Evolutionary conservation across 305 asterid species (phyloP).

Genomic region (Solanum aculeatissimum): DNA sequence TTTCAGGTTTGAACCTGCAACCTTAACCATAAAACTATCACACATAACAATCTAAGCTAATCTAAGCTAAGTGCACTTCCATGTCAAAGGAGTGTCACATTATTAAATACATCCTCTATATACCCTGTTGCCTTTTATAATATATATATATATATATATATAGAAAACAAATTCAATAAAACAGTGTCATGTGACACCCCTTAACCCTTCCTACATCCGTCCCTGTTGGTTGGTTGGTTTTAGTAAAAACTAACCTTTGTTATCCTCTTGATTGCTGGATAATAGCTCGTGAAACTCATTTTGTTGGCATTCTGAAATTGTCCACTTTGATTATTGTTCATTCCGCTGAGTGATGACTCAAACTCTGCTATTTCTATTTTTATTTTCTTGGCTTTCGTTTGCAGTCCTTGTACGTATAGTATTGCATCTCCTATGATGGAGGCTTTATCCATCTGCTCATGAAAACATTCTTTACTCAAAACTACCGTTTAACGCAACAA

Average conservation of each 20-base stretch:
- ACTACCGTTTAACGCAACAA: background rate
- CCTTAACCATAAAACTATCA: too few relatives aligned
- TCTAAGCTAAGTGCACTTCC: too few relatives aligned
- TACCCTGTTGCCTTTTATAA: too few relatives aligned
- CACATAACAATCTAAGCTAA: too few relatives aligned
- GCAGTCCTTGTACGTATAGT: conserved; percentile 55
- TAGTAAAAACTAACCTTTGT: conserved; percentile 24
- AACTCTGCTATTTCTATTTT: conserved; percentile 46
- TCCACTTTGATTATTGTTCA: conserved; percentile 5
- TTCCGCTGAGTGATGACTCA: conserved; percentile 22
- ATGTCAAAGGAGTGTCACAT: too few relatives aligned
- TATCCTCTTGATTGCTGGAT: conserved; percentile 38
- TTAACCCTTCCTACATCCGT: too few relatives aligned
- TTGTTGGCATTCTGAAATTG: conserved; percentile 8
- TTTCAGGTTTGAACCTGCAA: too few relatives aligned
- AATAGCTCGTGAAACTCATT: conserved; percentile 1
- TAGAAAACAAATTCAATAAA: too few relatives aligned
- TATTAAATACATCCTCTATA: too few relatives aligned
- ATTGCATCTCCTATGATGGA: conserved; percentile 83
- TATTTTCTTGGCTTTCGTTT: conserved; percentile 48
- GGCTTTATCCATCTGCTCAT: conserved; percentile 73
- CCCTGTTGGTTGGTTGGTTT: too few relatives aligned
- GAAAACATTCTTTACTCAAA: background rate
- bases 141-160: too few relatives aligned
- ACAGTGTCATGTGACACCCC: too few relatives aligned